Evolutionary conservation across 805 yeast species (phyloP).

Genomic region (Cyberlindnera suaveolens): DNA sequence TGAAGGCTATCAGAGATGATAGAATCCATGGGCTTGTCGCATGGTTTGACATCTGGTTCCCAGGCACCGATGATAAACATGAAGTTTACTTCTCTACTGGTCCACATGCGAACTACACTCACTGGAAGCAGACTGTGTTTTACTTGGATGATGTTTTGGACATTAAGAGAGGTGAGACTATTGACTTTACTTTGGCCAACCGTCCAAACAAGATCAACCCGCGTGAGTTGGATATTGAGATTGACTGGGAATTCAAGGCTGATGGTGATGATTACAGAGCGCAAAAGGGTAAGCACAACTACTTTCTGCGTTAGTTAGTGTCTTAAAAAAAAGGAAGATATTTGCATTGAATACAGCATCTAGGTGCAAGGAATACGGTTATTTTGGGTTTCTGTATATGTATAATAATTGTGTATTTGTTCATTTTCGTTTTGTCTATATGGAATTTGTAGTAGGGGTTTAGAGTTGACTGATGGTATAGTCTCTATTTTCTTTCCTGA

Average conservation of each 20-base stretch:
- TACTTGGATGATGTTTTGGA: constrained; percentile 79
- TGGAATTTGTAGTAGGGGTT: too few relatives aligned
- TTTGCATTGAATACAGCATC: neutral
- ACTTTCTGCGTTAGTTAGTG: constrained; percentile 56
- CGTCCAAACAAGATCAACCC: constrained; percentile 76
- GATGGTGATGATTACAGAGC: constrained; percentile 47
- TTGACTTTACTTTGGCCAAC: constrained; percentile 67
- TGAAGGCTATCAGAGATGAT: constrained; percentile 74
- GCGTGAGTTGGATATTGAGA: constrained; percentile 82
- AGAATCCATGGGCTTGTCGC: constrained; percentile 82
- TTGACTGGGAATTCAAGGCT: constrained; percentile 38
- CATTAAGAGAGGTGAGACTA: constrained; percentile 65
- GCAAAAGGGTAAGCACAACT: constrained; percentile 53
- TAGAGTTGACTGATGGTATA: too few relatives aligned
- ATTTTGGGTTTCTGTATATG: too few relatives aligned
- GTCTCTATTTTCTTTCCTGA: too few relatives aligned
- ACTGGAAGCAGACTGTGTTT: constrained; percentile 98
- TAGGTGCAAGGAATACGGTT: neutral
- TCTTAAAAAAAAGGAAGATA: neutral
- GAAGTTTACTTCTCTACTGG: constrained; percentile 84
- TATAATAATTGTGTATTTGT: too few relatives aligned
- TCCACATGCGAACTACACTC: constrained; percentile 90
- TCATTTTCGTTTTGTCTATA: too few relatives aligned
- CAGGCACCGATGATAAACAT: constrained; percentile 42
- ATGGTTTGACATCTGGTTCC: constrained; percentile 95